These are phyloP conservation scores for Senna tora DNA, from an alignment of 306 rosid species.

Conservation along the genomic window DNA sequence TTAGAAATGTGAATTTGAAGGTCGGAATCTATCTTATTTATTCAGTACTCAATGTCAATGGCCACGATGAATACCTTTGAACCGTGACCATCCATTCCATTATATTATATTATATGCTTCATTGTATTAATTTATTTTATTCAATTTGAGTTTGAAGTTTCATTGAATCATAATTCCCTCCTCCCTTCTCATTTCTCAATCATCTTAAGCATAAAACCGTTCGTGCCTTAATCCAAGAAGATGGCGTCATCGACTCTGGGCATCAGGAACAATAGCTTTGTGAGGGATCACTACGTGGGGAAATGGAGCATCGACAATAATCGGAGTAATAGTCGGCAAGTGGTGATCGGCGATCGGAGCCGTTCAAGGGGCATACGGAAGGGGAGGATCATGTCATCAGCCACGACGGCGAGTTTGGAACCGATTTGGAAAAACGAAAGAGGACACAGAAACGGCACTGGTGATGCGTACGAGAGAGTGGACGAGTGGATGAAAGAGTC, in stretches of 20 bases:
- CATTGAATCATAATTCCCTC: not conserved
- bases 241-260: conserved; percentile 53
- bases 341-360: conserved; percentile 22
- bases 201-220: no score
- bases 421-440: not conserved
- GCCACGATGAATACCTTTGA: not conserved
- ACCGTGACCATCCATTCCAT: not conserved
- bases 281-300: not conserved
- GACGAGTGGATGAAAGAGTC: conserved; percentile 76
- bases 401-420: conserved; percentile 28
- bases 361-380: conserved; percentile 2
- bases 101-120: no score
- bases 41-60: not conserved
- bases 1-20: conserved; percentile 14
- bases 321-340: conserved; percentile 9
- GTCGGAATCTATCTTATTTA: not conserved
- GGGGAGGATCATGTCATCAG: conserved; percentile 31
- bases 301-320: not conserved
- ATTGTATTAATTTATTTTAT: not conserved
- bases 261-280: conserved; percentile 31
- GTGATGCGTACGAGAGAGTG: conserved; percentile 55
- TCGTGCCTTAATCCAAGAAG: not conserved
- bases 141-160: not conserved
- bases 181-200: no score
- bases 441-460: conserved; percentile 16